Base-by-base conservation (phyloP, 257 asterid genomes). In the Dorcoceras hygrometricum region DNA sequence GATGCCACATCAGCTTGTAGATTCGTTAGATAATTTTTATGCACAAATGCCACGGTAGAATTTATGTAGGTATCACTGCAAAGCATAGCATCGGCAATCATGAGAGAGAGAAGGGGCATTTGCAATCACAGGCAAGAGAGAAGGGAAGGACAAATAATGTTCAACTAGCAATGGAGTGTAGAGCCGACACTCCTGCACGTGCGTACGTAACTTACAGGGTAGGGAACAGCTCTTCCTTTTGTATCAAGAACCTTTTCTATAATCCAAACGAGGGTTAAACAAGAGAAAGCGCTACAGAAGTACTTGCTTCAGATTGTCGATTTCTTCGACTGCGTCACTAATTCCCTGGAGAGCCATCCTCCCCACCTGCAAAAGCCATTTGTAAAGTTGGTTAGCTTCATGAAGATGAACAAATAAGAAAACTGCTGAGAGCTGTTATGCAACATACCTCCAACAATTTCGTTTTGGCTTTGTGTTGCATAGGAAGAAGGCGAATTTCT, bases 401-500 rank as follows among this genome's bases (percentile, higher is more conserved):
- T 29, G 23, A 31, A 63, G 24, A 67, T 57, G 24, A 12, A 18
- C 23, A 22, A 58, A 14, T 56, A 68, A 43, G 22, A 24, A 29
- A 51, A 50, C 59, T 6, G 23, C 19, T 61, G 31, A 57, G 2
- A n/a, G 62, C 20, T 39, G 8, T 27, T 5, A 24, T 20, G 32
- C 51, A 71, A 67, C 74, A 27, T 78, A 86, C 99, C 95, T 88
- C 96, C 83, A 85, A 78, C 72, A 80, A 65, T 80, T 80, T 90
- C 68, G 71, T 80, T 80, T 78, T 84, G 73, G 95, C 95, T 79
- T 80, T 87, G 86, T 94, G 99, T 65, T 70, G 81, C 32, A 63
- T 12, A 46, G 99, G 97, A 73, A 94, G 97, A 61, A 73, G 81
- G 43, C 95, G 95, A 43, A 94, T 91, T 79, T 94, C 97, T 56